A percentile compares a stretch with the other conserved stretches of the same genome.
Evolutionary conservation across 345 rosid genomes (phyloP).

Genomic region (Gossypium mustelinum): DNA sequence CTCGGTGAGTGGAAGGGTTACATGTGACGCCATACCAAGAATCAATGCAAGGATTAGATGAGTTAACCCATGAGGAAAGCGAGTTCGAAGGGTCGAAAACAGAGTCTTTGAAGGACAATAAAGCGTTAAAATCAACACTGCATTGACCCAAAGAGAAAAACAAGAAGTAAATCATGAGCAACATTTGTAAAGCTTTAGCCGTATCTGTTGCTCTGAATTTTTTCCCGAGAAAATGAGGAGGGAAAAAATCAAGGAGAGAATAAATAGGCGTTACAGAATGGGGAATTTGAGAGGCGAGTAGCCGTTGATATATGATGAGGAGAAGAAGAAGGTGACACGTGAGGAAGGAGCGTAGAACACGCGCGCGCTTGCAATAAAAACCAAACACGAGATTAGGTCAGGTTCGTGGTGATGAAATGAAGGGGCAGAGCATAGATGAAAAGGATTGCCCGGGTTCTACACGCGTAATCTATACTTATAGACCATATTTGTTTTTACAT

Average conservation of each 20-base stretch:
- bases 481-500: no score
- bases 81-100: conserved; percentile 13
- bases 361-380: neutral
- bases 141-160: conserved; percentile 9
- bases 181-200: neutral
- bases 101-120: conserved; percentile 6
- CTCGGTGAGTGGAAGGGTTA: conserved; percentile 9
- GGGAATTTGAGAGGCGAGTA: neutral
- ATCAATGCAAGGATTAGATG: conserved; percentile 9
- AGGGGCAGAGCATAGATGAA: neutral
- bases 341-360: conserved; percentile 5
- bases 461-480: no score
- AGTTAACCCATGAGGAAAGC: conserved; percentile 13
- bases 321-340: neutral
- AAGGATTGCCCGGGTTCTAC: neutral
- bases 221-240: neutral
- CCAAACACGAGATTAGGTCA: conserved; percentile 11
- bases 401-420: neutral
- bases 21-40: conserved; percentile 15
- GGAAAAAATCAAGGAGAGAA: neutral
- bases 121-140: conserved; percentile 3
- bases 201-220: neutral
- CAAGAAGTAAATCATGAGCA: neutral
- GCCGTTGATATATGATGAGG: conserved; percentile 13
- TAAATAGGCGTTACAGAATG: neutral